Evolutionary conservation across 805 yeast genomes (phyloP), one percentile per base, ranked within the genome.

Genomic region (Blastobotrys parvus): DNA sequence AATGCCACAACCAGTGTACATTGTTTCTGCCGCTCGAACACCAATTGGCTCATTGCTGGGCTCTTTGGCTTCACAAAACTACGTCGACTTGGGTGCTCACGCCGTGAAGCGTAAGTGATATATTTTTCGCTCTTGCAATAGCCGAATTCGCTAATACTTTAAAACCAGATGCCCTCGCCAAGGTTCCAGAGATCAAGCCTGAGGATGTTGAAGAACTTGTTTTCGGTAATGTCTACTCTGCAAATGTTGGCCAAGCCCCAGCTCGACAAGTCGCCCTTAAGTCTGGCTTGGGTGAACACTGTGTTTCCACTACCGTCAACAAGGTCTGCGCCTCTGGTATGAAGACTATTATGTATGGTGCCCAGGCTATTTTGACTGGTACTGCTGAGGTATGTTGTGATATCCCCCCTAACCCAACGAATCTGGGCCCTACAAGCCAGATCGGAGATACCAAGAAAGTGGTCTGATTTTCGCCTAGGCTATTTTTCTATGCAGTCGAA

Each of bases 1-100:
- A 25, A 25, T 25, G 29, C 29, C 29, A 7, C 10, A 37, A 15
- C 45, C 53, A 44, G 98, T 88, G 39, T 90, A 90, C 67, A 87
- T 92, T 62, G 97, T 89, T 45, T 70, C 95, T 30, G 74, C 86
- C 41, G 79, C 95, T 39, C 83, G 98, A 73, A 92, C 98, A 17
- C 98, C 98, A 57, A 77, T 92, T 56, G 98, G 97, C 35, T 80
- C 95, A 13, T 85, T 92, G 70, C 92, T 83, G 63, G 97, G 98
- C 44, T 61, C 77, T 2, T 73, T 92, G 36, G 64, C 92, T 30
- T 74, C 92, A 29, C 74, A 84, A 57, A 68, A 78, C 39, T 88
- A 82, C 60, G 78, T 81, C 45, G 97, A 90, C 59, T 74, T 92
- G 45, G 98, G 98, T 43, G 77, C 94, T 21, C 84, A 82, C 56